Base-by-base conservation (phyloP, 768 basidiomycete genomes). In the Fibroporia radiculosa region DNA sequence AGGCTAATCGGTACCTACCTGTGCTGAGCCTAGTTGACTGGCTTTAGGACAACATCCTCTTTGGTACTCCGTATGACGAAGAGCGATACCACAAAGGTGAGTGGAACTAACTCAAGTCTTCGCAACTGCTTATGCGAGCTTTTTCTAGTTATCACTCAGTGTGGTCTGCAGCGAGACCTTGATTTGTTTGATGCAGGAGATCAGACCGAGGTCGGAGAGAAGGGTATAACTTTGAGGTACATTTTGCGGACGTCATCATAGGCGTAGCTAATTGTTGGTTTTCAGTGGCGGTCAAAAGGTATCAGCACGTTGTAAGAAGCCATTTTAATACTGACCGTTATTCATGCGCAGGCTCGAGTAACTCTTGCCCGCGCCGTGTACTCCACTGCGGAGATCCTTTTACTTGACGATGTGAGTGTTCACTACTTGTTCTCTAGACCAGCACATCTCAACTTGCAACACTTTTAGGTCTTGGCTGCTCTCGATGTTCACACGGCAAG, bases 151-250 rank as follows among this genome's bases (percentile, higher is more conserved):
- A 47, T 69, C 24, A 34, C 57, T 18, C 67, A 69, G 41, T 69
- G 67, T 35, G 65, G 63, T 6, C 53, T 75, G n/a, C 60, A 64
- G 36, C 67, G 67, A 18, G 75, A 77, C 49, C 56, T 77, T 4
- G 62, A 55, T 22, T 51, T 77, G 22, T 71, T 75, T 47, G 61
- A 71, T 18, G 72, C 71, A 12, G 74, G 75, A 0, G 75, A 77
- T 48, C 42, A 63, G 43, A 75, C 75, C 6, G 75, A 77, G 49
- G 72, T 80, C n/a, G 78, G 78, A 12, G 78, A 80, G 49, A 78
- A 75, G 53, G 78, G 78, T 5, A 50, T 75, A 3, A 75, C 68
- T 2, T 48, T 70, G 23, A 68, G 66, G 66, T 62, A 38, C 11
- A 49, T 23, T 16, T 20, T 24, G 1, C 18, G 2, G 0, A 24